These are phyloP conservation scores for Melampsora abietis-canadensis DNA, from an alignment of 1,284 basidiomycete genomes.

Conservation along the genomic window DNA sequence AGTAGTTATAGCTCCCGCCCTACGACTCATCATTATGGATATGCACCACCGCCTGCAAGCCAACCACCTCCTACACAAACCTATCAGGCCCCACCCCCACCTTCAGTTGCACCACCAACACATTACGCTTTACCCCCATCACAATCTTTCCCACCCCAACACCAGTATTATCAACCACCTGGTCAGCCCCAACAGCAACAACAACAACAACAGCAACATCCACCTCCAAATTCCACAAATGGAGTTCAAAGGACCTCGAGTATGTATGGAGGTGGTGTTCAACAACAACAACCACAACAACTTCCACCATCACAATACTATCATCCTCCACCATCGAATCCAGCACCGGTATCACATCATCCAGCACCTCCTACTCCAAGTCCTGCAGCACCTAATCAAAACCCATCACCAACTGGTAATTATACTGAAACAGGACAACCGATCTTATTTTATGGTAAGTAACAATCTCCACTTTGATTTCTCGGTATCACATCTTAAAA, in stretches of 20 bases:
- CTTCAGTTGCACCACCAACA: constrained; percentile 48
- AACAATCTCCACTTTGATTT: neutral
- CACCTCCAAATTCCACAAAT: constrained; percentile 40
- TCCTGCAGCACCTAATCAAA: constrained; percentile 47
- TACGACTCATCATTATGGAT: constrained; percentile 36
- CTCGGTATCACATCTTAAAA: too few species aligned
- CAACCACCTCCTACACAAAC: constrained; percentile 47
- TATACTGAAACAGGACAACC: constrained; percentile 72
- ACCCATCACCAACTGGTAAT: constrained; percentile 62
- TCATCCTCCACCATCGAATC: constrained; percentile 44
- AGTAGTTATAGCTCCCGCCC: constrained; percentile 1
- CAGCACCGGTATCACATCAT: neutral
- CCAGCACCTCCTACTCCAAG: constrained; percentile 45
- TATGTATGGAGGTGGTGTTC: constrained; percentile 48
- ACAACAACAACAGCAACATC: constrained; percentile 31
- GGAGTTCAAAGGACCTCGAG: constrained; percentile 30
- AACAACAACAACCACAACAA: constrained; percentile 47
- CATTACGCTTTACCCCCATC: constrained; percentile 22
- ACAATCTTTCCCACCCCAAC: constrained; percentile 26
- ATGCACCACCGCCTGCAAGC: constrained; percentile 34
- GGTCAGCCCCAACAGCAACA: constrained; percentile 42
- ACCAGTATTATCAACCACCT: constrained; percentile 1
- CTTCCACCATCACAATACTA: constrained; percentile 47
- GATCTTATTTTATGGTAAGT: constrained; percentile 76
- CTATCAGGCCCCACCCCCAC: constrained; percentile 48